Conservation (phyloP, 768 basidiomycete species). For the Phylloporus sp. region DNA sequence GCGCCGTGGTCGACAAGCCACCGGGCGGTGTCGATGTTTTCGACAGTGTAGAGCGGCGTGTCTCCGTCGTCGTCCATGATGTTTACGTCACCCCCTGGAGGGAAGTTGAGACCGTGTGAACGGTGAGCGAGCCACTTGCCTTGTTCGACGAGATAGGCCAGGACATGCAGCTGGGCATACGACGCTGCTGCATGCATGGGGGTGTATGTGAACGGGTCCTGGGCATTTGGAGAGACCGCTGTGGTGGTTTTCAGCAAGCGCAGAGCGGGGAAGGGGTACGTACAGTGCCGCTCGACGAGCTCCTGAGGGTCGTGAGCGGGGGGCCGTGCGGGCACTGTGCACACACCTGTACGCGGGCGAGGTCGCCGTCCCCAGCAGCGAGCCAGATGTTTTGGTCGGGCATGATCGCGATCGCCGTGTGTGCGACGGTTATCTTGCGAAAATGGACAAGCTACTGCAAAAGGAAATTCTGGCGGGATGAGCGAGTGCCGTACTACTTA, state of each 20-base stretch:
- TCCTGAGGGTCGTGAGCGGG: slow-evolving; percentile 36
- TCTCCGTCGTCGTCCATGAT: slow-evolving; percentile 84
- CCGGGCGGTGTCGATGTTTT: slow-evolving; percentile 71
- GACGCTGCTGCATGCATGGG: slow-evolving; percentile 96
- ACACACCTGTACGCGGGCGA: slow-evolving; percentile 67
- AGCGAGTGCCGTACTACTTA: not conserved
- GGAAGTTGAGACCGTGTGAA: not conserved
- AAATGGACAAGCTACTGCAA: slow-evolving; percentile 14
- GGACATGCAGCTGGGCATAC: slow-evolving; percentile 73
- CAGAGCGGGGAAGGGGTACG: slow-evolving; percentile 27
- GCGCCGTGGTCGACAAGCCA: slow-evolving; percentile 82
- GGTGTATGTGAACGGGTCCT: slow-evolving; percentile 74
- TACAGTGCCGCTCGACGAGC: slow-evolving; percentile 57
- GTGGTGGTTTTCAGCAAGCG: not conserved
- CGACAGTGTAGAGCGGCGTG: slow-evolving; percentile 89
- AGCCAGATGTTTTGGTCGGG: slow-evolving; percentile 78
- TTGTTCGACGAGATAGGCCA: slow-evolving; percentile 73
- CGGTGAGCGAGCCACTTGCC: slow-evolving; percentile 52
- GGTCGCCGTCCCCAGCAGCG: slow-evolving; percentile 87
- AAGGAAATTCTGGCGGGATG: slow-evolving; percentile 23
- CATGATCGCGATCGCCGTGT: slow-evolving; percentile 28
- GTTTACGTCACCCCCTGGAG: slow-evolving; percentile 80
- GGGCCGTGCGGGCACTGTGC: not conserved
- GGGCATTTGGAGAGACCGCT: slow-evolving; percentile 66
- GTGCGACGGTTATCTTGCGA: slow-evolving; percentile 8